phyloP scores from a whole-genome alignment of 306 rosid species.

The Castanea mollissima region DNA sequence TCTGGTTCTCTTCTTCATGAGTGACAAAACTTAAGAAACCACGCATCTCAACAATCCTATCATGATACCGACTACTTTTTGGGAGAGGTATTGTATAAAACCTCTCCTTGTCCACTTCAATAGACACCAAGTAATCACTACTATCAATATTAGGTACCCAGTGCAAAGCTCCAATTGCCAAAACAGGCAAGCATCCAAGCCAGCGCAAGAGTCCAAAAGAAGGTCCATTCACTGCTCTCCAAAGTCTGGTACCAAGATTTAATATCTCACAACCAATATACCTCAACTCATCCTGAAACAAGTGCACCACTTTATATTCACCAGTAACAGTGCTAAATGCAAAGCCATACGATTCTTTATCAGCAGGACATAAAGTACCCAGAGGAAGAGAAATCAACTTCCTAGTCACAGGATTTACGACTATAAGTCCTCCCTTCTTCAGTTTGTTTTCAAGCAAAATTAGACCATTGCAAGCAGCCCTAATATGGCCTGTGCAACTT shows the following conservation, averaged over 20 bases:
- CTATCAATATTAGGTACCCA: conserved; percentile 42
- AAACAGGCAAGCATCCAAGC: conserved; percentile 40
- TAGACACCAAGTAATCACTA: conserved; percentile 33
- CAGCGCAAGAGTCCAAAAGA: conserved; percentile 34
- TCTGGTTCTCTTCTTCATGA: conserved; percentile 30
- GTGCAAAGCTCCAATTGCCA: conserved; percentile 47
- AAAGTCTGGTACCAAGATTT: conserved; percentile 18
- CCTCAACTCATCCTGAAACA: conserved; percentile 37
- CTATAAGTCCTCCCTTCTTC: conserved; percentile 42
- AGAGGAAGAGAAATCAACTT: conserved; percentile 38
- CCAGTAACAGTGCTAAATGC: conserved; percentile 19
- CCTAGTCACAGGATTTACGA: conserved; percentile 55
- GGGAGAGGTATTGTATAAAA: conserved; percentile 42
- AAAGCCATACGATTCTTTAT: conserved; percentile 45
- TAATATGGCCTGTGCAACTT: conserved; percentile 33
- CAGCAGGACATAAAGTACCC: conserved; percentile 35
- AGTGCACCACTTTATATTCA: conserved; percentile 48
- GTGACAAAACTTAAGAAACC: conserved; percentile 32
- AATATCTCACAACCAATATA: conserved; percentile 41
- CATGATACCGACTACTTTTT: conserved; percentile 19
- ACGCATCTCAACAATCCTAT: conserved; percentile 38
- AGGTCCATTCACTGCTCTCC: conserved; percentile 52
- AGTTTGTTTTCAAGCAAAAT: conserved; percentile 40
- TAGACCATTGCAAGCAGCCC: conserved; percentile 51
- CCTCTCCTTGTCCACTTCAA: conserved; percentile 38